phyloP scores from a whole-genome alignment of 768 basidiomycete genomes.

The Suillus americanus region DNA sequence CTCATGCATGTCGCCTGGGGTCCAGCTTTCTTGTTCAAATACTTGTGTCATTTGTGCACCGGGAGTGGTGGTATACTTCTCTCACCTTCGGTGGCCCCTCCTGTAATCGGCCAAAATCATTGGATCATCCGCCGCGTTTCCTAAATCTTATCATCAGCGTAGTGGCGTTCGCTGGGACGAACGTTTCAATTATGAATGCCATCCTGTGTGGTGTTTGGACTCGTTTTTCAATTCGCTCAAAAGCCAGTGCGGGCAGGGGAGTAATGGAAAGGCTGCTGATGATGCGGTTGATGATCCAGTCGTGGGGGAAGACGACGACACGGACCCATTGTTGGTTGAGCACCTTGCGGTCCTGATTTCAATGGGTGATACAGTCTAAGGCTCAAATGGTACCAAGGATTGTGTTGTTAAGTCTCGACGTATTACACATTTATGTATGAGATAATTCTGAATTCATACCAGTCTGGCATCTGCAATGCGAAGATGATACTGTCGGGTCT shows the following conservation, averaged over 20 bases:
- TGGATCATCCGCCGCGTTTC: background rate
- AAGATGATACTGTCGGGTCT: background rate
- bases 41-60: background rate
- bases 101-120: background rate
- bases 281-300: background rate
- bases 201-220: background rate
- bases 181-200: background rate
- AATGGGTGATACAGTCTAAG: background rate
- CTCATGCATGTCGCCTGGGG: background rate
- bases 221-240: background rate
- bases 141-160: background rate
- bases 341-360: background rate
- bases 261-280: background rate
- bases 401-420: conserved; percentile 13
- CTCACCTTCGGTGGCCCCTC: background rate
- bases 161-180: background rate
- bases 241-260: background rate
- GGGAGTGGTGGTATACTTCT: background rate
- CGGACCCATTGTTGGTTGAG: background rate
- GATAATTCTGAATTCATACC: background rate
- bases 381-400: background rate
- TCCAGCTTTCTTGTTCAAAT: background rate
- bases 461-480: background rate
- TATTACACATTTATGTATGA: background rate
- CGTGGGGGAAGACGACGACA: background rate